Evolutionary conservation across 148 eudicot species (phyloP).

Genomic region (Rhododendron griersonianum): DNA sequence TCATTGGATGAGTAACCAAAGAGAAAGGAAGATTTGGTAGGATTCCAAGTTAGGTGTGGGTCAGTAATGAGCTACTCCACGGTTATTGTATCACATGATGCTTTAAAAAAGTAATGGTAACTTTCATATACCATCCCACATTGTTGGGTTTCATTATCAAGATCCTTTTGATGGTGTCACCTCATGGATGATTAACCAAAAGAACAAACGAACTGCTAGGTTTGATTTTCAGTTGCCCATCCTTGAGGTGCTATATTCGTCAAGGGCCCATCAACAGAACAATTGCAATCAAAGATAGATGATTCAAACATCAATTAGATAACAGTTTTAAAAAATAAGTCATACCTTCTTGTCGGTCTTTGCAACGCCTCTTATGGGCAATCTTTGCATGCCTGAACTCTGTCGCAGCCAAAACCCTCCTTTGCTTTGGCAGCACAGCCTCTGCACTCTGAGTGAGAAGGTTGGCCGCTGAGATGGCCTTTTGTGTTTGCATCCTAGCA

Average conservation of each 20-base stretch:
- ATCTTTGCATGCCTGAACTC: slow-evolving; percentile 80
- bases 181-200: background rate
- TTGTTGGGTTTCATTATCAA: background rate
- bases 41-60: background rate
- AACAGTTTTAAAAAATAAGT: slow-evolving; percentile 1
- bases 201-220: background rate
- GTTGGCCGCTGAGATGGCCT: slow-evolving; percentile 72
- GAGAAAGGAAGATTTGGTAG: background rate
- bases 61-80: background rate
- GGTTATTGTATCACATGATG: background rate
- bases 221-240: slow-evolving; percentile 3
- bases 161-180: background rate
- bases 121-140: background rate
- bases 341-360: slow-evolving; percentile 50
- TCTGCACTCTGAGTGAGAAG: slow-evolving; percentile 64
- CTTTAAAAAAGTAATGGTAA: background rate
- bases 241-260: background rate
- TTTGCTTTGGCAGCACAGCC: slow-evolving; percentile 78
- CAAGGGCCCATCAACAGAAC: background rate
- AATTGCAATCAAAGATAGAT: background rate
- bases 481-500: slow-evolving; percentile 70
- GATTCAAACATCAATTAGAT: background rate
- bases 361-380: slow-evolving; percentile 59
- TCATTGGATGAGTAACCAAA: background rate
- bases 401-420: slow-evolving; percentile 48